Base-by-base conservation (phyloP, 805 yeast species). In the Pichia kluyveri region DNA sequence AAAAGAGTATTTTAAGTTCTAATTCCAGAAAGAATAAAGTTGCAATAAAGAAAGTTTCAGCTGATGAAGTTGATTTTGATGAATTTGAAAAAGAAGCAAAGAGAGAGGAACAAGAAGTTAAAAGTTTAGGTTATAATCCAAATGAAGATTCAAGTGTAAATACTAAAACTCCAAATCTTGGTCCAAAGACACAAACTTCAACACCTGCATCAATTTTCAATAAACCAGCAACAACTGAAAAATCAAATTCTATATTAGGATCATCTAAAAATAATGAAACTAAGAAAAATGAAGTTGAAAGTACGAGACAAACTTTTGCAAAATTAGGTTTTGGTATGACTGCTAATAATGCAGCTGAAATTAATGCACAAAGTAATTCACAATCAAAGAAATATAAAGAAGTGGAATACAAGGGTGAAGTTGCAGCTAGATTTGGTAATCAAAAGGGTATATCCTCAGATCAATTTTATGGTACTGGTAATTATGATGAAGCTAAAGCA, bases 361-460 rank as follows among this genome's bases (percentile, higher is more conserved):
- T 68, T n/a, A 32, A 32, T 32, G 45, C 54, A 15, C 53, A 53
- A 31, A 17, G 56, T 15, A 23, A 42, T 6, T 8, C 41, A 3
- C 39, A 56, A 6, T 58, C 51, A 34, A 62, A 59, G 49, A 60
- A 55, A 46, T 54, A 59, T 32, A 65, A 71, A 38, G 63, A 60
- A 46, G 57, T 63, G 47, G 73, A 74, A 56, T 84, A 84, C 62
- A 80, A 88, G 1, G 93, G 93, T 37, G 82, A 82, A 54, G 85
- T 85, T 31, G 80, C 78, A 38, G 73, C 71, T 59, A 86, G 88
- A 69, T 93, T 77, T 62, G 97, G 97, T 48, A 71, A 70, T 39
- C 96, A 90, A 64, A 91, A 87, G 75, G 96, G 90, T 43, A 93
- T 93, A 54, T 93, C 98, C 0, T 90, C 97, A 2, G 98, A 93